Evolutionary conservation across 2,329 filamentous ascomycete species (phyloP), one percentile per base, ranked within the genome.

Genomic region (Furcasterigmium sp.): DNA sequence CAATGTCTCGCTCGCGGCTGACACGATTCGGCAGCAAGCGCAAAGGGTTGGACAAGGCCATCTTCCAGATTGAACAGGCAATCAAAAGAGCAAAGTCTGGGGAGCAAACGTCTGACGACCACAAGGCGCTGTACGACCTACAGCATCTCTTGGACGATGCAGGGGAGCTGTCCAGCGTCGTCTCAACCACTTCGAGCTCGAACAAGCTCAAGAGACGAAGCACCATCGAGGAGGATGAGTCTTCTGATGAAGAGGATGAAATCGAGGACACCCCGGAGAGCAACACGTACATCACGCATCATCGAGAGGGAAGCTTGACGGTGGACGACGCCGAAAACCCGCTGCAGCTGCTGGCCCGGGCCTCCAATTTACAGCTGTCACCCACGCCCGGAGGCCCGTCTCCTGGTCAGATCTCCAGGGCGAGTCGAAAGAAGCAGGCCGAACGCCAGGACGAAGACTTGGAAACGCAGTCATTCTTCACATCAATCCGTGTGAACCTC

Each of bases 291-390:
- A 56, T 57, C 46, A 56, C 54, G 37, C 49, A 45, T 21, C 47
- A 41, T 8, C 44, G 55, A 2, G 69, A 74, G 29, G 77, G 80
- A 42, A 74, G 67, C 39, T 70, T 85, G 25, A 73, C 80, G 11
- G 67, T 85, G 20, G 84, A 88, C 51, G 85, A 87, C 57, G 84
- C 84, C 4, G 84, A 89, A 55, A 89, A 88, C 47, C 84, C 84
- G 0, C 65, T 88, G 5, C 84, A 89, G 58, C 65, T 88, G 14
- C 77, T 89, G 26, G 85, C 85, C 3, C 75, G 84, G 25, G 85
- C 84, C 1, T 88, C 85, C 1, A 83, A 86, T 60, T 70, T 85
- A 30, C 76, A 78, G 45, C 68, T 78, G n/a, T 75, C 72, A 19
- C 72, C 68, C 2, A 56, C 56, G 36, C 46, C 59, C 8, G 53